Conservation (phyloP, 441 rosid genomes). For the Populus hybrid region DNA sequence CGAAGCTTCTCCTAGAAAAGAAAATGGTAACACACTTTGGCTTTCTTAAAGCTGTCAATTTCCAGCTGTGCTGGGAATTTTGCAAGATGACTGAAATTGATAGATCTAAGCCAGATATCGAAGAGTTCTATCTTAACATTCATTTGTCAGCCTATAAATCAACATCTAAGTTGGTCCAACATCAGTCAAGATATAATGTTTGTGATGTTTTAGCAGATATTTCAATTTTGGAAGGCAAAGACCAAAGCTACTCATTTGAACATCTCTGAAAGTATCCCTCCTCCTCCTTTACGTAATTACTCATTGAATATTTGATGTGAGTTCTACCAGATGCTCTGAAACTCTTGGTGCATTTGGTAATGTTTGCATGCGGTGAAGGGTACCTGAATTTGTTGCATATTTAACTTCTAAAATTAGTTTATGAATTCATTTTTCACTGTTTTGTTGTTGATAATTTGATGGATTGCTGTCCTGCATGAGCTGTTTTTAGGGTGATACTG, state of each 20-base stretch:
- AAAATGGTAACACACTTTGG: conserved; percentile 40
- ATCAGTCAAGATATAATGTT: background rate
- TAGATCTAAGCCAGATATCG: background rate
- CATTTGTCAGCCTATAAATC: background rate
- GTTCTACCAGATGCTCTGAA: background rate
- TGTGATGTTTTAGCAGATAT: background rate
- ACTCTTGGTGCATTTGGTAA: background rate
- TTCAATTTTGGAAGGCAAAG: background rate
- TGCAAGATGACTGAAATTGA: background rate
- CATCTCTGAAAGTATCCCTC: background rate
- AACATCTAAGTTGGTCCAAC: background rate
- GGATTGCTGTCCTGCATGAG: too few relatives aligned
- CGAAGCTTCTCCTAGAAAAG: conserved; percentile 43
- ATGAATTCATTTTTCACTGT: background rate
- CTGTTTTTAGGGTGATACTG: background rate
- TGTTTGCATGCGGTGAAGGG: background rate
- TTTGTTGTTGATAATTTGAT: background rate
- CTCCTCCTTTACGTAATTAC: background rate
- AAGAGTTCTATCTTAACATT: background rate
- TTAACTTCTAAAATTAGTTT: background rate
- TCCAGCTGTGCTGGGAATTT: background rate
- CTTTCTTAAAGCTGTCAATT: conserved; percentile 12
- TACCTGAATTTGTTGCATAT: background rate
- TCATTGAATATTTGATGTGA: background rate
- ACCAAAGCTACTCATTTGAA: background rate